Percentiles rank a stretch among this genome's conserved stretches.
phyloP scores from a whole-genome alignment of 2,329 filamentous ascomycete species.

The Penicillium sp. region DNA sequence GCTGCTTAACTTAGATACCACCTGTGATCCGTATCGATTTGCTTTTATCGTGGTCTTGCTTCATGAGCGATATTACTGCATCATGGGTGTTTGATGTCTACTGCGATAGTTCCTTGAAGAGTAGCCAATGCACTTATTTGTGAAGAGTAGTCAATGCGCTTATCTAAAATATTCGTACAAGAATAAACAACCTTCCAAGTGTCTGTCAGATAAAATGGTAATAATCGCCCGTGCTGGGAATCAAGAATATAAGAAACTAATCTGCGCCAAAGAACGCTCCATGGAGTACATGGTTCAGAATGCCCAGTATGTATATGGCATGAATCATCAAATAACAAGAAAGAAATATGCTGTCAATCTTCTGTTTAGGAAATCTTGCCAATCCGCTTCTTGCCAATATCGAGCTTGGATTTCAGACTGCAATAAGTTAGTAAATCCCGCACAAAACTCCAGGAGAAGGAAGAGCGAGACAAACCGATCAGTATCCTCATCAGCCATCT shows the following conservation, averaged over 20 bases:
- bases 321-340: neutral
- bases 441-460: neutral
- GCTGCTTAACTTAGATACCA: neutral
- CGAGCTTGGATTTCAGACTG: conserved; percentile 47
- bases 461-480: conserved; percentile 41
- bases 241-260: conserved; percentile 2
- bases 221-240: conserved; percentile 13
- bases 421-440: conserved; percentile 16
- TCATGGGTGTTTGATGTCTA: neutral
- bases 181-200: neutral
- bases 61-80: neutral
- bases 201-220: neutral
- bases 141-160: neutral
- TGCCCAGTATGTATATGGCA: neutral
- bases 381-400: conserved; percentile 50
- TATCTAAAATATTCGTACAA: neutral
- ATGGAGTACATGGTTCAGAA: neutral
- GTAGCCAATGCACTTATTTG: neutral
- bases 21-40: neutral
- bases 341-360: neutral
- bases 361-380: conserved; percentile 46
- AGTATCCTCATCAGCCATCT: conserved; percentile 60
- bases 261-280: conserved; percentile 9
- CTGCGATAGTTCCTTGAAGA: neutral
- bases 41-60: conserved; percentile 4